Evolutionary conservation across 1,284 basidiomycete species (phyloP).

Genomic region (Microstroma glucosiphilum): DNA sequence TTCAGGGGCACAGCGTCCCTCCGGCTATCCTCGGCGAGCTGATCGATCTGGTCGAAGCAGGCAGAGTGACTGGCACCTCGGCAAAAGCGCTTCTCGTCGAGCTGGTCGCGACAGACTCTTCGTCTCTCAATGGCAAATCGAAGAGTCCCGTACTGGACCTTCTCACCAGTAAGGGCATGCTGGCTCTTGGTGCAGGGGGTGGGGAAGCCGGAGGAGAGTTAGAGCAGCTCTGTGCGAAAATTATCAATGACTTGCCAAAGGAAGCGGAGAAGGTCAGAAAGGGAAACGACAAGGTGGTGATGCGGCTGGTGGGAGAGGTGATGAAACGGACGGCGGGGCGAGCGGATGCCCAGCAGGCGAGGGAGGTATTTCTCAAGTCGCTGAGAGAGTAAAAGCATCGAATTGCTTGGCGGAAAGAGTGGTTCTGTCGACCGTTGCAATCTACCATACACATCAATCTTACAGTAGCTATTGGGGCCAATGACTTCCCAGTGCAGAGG

Average conservation of each 20-base stretch:
- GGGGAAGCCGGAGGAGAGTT: slow-evolving; percentile 16
- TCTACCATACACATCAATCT: too few relatives aligned
- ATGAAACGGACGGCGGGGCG: slow-evolving; percentile 77
- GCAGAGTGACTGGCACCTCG: slow-evolving; percentile 59
- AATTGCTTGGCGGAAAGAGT: too few relatives aligned
- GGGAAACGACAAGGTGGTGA: slow-evolving; percentile 75
- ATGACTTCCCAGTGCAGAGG: too few relatives aligned
- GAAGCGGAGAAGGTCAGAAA: slow-evolving; percentile 65
- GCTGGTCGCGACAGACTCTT: slow-evolving; percentile 19
- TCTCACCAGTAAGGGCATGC: slow-evolving; percentile 16
- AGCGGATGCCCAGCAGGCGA: slow-evolving; percentile 59
- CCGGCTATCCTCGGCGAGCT: slow-evolving; percentile 66
- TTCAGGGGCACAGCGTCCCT: slow-evolving; percentile 22
- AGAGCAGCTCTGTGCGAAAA: slow-evolving; percentile 58
- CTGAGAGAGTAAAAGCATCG: too few relatives aligned
- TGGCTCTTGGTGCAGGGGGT: slow-evolving; percentile 17
- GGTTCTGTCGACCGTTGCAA: too few relatives aligned
- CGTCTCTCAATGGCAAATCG: slow-evolving; percentile 5
- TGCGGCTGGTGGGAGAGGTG: slow-evolving; percentile 78
- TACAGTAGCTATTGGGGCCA: too few relatives aligned
- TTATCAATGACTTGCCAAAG: slow-evolving; percentile 63
- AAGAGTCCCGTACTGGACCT: slow-evolving; percentile 20
- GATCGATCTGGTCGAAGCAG: slow-evolving; percentile 66
- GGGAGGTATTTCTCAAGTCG: slow-evolving; percentile 7
- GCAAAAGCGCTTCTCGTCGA: slow-evolving; percentile 43